These are phyloP conservation scores for Colletotrichum caudatum DNA, from an alignment of 2,329 filamentous ascomycete genomes.

Conservation along the genomic window DNA sequence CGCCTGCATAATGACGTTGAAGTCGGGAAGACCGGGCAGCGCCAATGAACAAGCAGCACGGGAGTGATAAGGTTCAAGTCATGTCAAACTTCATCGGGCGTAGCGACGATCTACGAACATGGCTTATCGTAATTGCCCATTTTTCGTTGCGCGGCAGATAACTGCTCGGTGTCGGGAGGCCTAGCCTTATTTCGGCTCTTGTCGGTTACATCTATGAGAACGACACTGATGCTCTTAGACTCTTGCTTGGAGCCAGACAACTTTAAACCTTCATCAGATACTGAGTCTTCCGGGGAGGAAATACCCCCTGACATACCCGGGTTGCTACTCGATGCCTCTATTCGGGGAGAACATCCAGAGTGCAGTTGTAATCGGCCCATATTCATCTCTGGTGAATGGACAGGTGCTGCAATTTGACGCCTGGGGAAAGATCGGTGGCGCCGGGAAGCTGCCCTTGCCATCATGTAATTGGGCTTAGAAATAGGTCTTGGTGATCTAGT, in stretches of 20 bases:
- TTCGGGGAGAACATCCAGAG: not conserved
- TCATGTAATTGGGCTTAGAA: too few species aligned
- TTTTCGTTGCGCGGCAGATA: not conserved
- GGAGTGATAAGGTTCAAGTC: slow-evolving; percentile 16
- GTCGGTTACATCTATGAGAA: not conserved
- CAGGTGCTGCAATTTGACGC: not conserved
- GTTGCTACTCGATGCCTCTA: not conserved
- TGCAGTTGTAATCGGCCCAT: not conserved
- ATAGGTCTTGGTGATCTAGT: not conserved
- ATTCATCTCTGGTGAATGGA: not conserved
- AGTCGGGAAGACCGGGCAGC: not conserved
- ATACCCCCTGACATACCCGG: not conserved
- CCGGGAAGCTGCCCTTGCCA: not conserved
- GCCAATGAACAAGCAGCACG: not conserved
- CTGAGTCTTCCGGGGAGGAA: not conserved
- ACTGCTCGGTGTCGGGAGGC: not conserved
- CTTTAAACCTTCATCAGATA: not conserved
- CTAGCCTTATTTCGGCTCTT: not conserved
- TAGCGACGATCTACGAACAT: not conserved
- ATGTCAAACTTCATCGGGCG: not conserved
- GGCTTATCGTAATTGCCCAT: not conserved
- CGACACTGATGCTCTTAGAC: too few species aligned
- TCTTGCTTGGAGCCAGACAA: not conserved
- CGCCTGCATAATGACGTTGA: slow-evolving; percentile 17
- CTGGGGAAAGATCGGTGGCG: not conserved